A percentile compares a stretch with the other conserved stretches of the same genome.
Evolutionary conservation across 768 basidiomycete species (phyloP).

Genomic region (Mycena epipterygia): DNA sequence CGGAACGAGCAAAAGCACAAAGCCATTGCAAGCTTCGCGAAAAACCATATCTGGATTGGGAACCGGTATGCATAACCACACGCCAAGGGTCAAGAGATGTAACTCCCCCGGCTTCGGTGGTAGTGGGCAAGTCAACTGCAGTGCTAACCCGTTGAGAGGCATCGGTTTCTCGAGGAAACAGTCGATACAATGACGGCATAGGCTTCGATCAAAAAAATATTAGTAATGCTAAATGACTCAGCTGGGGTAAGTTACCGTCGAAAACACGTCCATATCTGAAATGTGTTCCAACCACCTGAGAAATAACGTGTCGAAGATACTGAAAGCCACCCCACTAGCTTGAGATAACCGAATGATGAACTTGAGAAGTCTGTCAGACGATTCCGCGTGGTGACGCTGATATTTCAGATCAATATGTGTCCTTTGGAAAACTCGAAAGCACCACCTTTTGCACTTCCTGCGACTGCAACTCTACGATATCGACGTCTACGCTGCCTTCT

Average conservation of each 20-base stretch:
- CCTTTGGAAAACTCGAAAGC: not conserved
- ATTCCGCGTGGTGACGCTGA: constrained; percentile 39
- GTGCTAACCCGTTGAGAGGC: constrained; percentile 54
- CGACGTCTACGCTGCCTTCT: constrained; percentile 37
- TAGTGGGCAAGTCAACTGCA: constrained; percentile 46
- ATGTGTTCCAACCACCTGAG: constrained; percentile 69
- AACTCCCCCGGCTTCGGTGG: constrained; percentile 45
- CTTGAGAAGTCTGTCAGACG: constrained; percentile 61
- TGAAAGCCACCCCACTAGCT: constrained; percentile 63
- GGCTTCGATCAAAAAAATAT: constrained; percentile 50
- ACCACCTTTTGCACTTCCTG: constrained; percentile 33
- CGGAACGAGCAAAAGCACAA: constrained; percentile 71
- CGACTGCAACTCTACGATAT: constrained; percentile 26
- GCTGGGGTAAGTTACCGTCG: constrained; percentile 55
- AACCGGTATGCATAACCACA: constrained; percentile 59
- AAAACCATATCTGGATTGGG: constrained; percentile 57
- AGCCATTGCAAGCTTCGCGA: constrained; percentile 70
- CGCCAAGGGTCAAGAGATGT: constrained; percentile 67
- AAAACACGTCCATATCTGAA: constrained; percentile 46
- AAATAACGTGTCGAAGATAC: constrained; percentile 69
- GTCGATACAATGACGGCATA: constrained; percentile 64
- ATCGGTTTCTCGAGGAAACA: constrained; percentile 71
- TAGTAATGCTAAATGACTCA: not conserved
- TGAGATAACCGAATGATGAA: constrained; percentile 69
- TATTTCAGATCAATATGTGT: not conserved